Evolutionary conservation across 83 land plant species (phyloP), one percentile per base, ranked within the genome.

Genomic region (Diphasiastrum complanatum): DNA sequence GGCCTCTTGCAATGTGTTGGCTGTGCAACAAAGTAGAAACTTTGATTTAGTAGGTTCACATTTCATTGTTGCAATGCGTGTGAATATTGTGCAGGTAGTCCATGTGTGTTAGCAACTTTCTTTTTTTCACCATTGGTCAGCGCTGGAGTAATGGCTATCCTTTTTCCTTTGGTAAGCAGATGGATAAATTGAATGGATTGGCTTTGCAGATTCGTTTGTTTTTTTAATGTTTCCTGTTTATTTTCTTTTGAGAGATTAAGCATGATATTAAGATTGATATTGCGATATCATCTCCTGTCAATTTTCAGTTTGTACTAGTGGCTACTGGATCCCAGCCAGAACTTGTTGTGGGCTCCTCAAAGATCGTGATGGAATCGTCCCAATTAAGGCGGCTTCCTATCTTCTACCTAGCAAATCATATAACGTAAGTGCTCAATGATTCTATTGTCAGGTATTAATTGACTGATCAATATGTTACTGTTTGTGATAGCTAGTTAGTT

Each of bases 101-200:
- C 77, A 33, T 74, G 72, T 67, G 77, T 74, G n/a, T 33, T 74
- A 29, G 77, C 77, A 35, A 67, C 77, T 35, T 60, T 74, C 47
- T 67, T 67, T 58, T 55, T 74, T 6, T 60, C 73, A 53, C 72
- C 72, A 2, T 46, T 74, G 28, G 77, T 74, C 18, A 53, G 72
- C 45, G 70, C 65, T 38, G 77, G 77, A 18, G 77, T 74, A 5
- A 61, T 59, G 60, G 72, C 65, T 47, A 41, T 74, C 32, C 73
- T 74, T 46, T 74, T 66, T 53, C 73, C 73, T 23, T 12, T 70
- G 67, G 73, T 70, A 28, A 61, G 67, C 20, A 28, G 1, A 8
- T n/a, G 2, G 3, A 24, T 16, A 45, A 65, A 34, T 65, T 30
- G 2, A n/a, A 65, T 6, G 1, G 34, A 24, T 58, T 18, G 11